Conservation (phyloP, 208 protist genomes). For the Phytomonas serpens region DNA sequence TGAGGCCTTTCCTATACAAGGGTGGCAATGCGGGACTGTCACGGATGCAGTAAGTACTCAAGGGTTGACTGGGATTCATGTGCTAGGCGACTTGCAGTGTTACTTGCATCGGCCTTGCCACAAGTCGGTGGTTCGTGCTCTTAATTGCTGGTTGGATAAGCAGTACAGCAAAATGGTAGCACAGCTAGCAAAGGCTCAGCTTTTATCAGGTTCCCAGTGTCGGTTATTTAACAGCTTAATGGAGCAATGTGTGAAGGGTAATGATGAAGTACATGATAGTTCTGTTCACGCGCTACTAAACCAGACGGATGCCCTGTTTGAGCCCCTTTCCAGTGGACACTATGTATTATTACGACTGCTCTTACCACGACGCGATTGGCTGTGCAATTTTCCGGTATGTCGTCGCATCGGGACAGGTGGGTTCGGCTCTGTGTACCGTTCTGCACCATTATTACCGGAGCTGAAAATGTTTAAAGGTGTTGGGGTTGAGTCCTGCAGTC, state of each 20-base stretch:
- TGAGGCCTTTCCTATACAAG: background rate
- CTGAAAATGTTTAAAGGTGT: background rate
- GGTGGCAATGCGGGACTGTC: background rate
- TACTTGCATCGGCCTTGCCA: slow-evolving; percentile 28
- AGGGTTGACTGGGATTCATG: background rate
- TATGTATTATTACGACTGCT: slow-evolving; percentile 55
- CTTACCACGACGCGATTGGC: slow-evolving; percentile 20
- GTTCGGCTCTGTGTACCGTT: slow-evolving; percentile 46
- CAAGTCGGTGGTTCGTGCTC: slow-evolving; percentile 17
- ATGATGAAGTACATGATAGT: background rate
- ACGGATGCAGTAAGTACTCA: background rate
- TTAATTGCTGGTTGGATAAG: slow-evolving; percentile 30
- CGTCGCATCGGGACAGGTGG: slow-evolving; percentile 60
- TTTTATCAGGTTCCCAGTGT: background rate
- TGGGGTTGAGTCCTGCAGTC: background rate
- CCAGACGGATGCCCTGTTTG: background rate
- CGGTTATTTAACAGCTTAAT: background rate
- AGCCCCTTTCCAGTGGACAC: slow-evolving; percentile 24
- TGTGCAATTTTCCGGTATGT: slow-evolving; percentile 20
- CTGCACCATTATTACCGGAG: background rate
- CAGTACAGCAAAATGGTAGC: slow-evolving; percentile 21
- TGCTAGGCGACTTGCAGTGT: slow-evolving; percentile 14
- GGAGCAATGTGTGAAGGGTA: background rate
- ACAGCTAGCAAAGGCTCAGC: background rate
- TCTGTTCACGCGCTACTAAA: background rate